phyloP scores from a whole-genome alignment of 2,329 filamentous ascomycete genomes.

The Juglanconis oblonga region DNA sequence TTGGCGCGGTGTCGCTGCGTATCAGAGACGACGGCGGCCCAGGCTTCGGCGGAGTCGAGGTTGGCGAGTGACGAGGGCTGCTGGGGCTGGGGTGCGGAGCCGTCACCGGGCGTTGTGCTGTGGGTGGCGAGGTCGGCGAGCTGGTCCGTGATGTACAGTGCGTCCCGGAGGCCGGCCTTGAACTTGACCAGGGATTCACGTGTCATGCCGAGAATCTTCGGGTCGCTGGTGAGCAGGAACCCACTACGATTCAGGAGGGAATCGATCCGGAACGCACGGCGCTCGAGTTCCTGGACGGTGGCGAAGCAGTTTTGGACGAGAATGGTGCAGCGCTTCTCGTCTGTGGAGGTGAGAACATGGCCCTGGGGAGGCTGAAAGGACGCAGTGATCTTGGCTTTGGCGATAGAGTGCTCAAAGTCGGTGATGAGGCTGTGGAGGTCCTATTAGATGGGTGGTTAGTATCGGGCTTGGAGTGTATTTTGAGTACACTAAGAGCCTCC shows the following conservation, averaged over 20 bases:
- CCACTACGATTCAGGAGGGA: constrained; percentile 13
- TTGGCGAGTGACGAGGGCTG: neutral
- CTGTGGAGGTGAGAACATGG: constrained; percentile 7
- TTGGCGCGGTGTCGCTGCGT: neutral
- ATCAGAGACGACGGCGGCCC: neutral
- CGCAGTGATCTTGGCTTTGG: constrained; percentile 4
- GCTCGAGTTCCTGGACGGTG: constrained; percentile 10
- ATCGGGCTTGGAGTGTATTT: neutral
- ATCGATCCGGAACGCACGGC: constrained; percentile 9
- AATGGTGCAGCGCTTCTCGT: constrained; percentile 4
- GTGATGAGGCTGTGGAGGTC: neutral
- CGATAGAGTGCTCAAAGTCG: constrained; percentile 7
- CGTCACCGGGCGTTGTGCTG: neutral
- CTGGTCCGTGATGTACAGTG: constrained; percentile 7
- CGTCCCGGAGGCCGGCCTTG: constrained; percentile 11
- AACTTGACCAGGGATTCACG: constrained; percentile 1
- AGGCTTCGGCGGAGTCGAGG: neutral
- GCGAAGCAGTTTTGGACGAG: constrained; percentile 3
- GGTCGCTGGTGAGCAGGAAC: constrained; percentile 10
- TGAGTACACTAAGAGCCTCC: neutral
- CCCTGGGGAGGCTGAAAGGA: neutral
- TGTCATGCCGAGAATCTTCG: neutral
- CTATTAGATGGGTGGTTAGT: neutral
- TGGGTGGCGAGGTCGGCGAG: constrained; percentile 6
- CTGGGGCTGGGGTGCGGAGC: neutral